Evolutionary conservation across 805 yeast species (phyloP), one percentile per base, ranked within the genome.

Genomic region (Ogataea parapolymorpha): DNA sequence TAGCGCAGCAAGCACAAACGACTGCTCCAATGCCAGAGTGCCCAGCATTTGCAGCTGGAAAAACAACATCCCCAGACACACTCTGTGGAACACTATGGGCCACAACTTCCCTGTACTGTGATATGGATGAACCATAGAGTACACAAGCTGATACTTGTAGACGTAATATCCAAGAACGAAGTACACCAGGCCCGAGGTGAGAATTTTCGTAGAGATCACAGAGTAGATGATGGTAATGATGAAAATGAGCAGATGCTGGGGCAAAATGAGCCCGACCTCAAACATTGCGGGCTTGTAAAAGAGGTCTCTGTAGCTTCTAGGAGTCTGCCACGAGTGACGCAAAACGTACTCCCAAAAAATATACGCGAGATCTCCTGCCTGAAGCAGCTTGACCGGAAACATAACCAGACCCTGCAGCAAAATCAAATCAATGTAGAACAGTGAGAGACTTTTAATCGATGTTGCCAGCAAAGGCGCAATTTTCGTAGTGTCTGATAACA

Each of bases 391-490:
- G 31, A 77, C 74, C 4, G 82, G 82, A 50, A 77, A 75, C 80
- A 79, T 75, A 1, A 79, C 79, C 37, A 79, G 53, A 0, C 89
- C 93, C 59, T 85, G 93, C 42, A 84, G 70, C 16, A 84, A 66
- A 44, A 84, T 83, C 61, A 77, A 67, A 54, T 77, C 79, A 37
- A 72, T 77, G 48, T 77, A 77, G 50, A 77, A 77, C 33, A 77
- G 61, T 2, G 80, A 74, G 26, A 75, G 59, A 30, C 70, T 66
- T 53, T 73, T 74, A 40, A 77, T 65, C 2, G 81, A 75, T 10
- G 67, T 62, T 5, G 82, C 82, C 44, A 77, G 56, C 40, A 74
- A 70, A 41, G 71, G 75, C 1, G 82, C 82, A 42, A 77, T 74
- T 54, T 72, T 74, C 11, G 81, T 76, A 9, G 82, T 77, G 50